These are phyloP conservation scores for Bipolaris oryzae DNA, from an alignment of 2,329 filamentous ascomycete species.

Conservation along the genomic window DNA sequence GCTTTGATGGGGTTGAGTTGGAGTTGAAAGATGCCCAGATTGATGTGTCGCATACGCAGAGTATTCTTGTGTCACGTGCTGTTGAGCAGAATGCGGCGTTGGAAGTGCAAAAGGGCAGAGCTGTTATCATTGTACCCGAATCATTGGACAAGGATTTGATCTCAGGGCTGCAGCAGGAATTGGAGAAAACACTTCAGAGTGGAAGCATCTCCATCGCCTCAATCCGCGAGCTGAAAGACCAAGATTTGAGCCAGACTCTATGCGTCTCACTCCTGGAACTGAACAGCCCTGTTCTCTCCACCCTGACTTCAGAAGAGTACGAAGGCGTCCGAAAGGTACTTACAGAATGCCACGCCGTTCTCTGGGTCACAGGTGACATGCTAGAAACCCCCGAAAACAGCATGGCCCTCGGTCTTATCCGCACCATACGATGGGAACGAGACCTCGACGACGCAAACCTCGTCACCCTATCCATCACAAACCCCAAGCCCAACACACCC, in stretches of 20 bases:
- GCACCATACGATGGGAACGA: slow-evolving; percentile 3
- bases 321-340: slow-evolving; percentile 3
- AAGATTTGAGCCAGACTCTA: neutral
- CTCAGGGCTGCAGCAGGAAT: neutral
- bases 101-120: neutral
- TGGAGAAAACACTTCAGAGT: neutral
- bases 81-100: neutral
- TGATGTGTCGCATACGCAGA: slow-evolving; percentile 2
- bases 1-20: neutral
- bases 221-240: neutral
- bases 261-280: neutral
- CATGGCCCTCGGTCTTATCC: slow-evolving; percentile 2
- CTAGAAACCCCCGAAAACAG: neutral
- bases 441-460: slow-evolving; percentile 2
- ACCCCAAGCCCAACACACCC: neutral
- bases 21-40: slow-evolving; percentile 1
- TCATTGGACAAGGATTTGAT: neutral
- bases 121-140: neutral
- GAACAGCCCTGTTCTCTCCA: neutral
- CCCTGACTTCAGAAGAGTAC: neutral
- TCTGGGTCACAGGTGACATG: slow-evolving; percentile 1
- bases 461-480: neutral
- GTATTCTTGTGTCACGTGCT: slow-evolving; percentile 2
- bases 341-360: neutral
- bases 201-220: neutral